Evolutionary conservation across 2,329 filamentous ascomycete species (phyloP).

Genomic region (Xylaria sp.): DNA sequence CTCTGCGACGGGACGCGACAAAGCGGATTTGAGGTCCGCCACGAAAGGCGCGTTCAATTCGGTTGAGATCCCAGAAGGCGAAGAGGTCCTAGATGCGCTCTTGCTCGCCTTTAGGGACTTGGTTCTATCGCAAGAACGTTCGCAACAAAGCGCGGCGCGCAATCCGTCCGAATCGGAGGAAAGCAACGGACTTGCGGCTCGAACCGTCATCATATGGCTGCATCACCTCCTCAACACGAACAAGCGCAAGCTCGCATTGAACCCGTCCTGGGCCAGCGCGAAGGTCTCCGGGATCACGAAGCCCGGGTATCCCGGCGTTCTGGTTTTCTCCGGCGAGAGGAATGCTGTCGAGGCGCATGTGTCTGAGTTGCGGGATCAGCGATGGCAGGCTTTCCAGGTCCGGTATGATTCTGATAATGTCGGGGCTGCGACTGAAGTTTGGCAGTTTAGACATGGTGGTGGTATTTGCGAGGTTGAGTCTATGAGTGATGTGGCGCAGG

Average conservation of each 20-base stretch:
- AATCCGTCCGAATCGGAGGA: neutral
- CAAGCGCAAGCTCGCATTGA: constrained; percentile 23
- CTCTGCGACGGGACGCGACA: constrained; percentile 15
- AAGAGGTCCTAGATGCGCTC: constrained; percentile 22
- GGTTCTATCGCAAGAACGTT: constrained; percentile 2
- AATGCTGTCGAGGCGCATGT: constrained; percentile 17
- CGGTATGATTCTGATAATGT: constrained; percentile 19
- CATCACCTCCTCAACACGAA: constrained; percentile 26
- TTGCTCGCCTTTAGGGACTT: constrained; percentile 19
- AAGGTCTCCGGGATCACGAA: constrained; percentile 20
- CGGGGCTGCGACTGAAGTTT: neutral
- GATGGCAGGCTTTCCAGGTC: constrained; percentile 25
- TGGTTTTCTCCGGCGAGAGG: constrained; percentile 20
- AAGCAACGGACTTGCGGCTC: neutral
- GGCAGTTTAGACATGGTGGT: constrained; percentile 19
- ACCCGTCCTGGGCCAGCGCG: constrained; percentile 8
- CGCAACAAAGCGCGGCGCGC: neutral
- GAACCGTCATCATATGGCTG: constrained; percentile 23
- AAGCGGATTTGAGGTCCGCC: constrained; percentile 19
- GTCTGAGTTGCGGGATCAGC: constrained; percentile 17
- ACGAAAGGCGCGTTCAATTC: constrained; percentile 13
- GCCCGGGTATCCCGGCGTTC: constrained; percentile 22
- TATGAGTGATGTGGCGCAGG: constrained; percentile 19
- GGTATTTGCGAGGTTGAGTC: constrained; percentile 21
- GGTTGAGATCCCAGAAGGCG: constrained; percentile 5